Conservation (phyloP, 2,329 filamentous ascomycete species). For the Plenodomus tracheiphilus region DNA sequence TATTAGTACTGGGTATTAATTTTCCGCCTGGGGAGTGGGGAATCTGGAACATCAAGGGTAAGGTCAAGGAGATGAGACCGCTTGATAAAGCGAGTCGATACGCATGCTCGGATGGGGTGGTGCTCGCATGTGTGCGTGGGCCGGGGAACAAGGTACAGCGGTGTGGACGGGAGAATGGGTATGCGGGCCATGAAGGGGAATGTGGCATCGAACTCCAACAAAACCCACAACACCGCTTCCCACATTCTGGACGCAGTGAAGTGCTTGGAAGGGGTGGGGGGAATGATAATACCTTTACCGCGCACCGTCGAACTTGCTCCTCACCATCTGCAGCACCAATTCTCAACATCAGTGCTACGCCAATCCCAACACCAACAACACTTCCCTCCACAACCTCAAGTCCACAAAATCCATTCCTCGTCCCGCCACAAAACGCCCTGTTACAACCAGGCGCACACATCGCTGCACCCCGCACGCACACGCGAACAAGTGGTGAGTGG, state of each 20-base stretch:
- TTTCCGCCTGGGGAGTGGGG: conserved; percentile 19
- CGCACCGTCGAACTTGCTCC: background rate
- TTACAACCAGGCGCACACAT: background rate
- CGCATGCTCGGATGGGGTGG: background rate
- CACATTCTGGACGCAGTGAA: background rate
- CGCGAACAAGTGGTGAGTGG: conserved; percentile 11
- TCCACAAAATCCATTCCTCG: conserved; percentile 8
- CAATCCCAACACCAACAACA: background rate
- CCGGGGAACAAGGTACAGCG: background rate
- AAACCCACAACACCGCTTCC: background rate
- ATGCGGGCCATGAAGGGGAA: background rate
- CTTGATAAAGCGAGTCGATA: conserved; percentile 21
- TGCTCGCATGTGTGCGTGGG: background rate
- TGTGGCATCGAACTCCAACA: background rate
- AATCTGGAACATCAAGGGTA: background rate
- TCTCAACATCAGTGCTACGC: background rate
- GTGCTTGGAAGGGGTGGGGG: too few species aligned
- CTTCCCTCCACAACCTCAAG: conserved; percentile 3
- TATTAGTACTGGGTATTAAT: conserved; percentile 17
- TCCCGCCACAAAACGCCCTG: background rate
- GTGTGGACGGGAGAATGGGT: background rate
- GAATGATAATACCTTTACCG: background rate
- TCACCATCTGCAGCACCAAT: background rate
- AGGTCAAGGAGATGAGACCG: conserved; percentile 5
- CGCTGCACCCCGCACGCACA: background rate